Base-by-base conservation (phyloP, 164 flowering plant species). In the Aristolochia contorta region DNA sequence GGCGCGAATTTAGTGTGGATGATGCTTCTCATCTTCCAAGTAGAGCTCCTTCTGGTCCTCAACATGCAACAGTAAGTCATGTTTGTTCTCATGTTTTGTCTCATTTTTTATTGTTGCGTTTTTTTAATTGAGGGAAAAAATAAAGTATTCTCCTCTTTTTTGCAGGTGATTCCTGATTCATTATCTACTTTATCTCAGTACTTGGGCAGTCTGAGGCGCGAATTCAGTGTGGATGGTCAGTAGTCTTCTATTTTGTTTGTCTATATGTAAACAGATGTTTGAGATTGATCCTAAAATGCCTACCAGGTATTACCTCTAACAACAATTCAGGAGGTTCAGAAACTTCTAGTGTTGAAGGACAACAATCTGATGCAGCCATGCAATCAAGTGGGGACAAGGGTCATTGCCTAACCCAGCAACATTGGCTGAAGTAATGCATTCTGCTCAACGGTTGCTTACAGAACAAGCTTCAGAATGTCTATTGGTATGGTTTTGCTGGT, bases 121-220 rank as follows among this genome's bases (percentile, higher is more conserved):
- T 14, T 0, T 54, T 21, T 48, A 30, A 2, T 50, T 30, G 4
- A 30, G 0, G 67, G 53, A 56, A 52, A n/a, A 41, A 23, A 46
- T 55, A 13, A 16, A n/a, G 58, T 12, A 0, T 23, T 59, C 30
- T 62, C 27, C 10, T 52, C 0, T 20, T 7, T 19, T 65, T 46
- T 64, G 49, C 77, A 92, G 98, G 85, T 87, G 16, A 80, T 92
- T 68, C 88, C 87, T 64, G 98, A 87, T 80, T 86, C 98, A 41
- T 61, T 92, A 72, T 66, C 89, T 33, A 89, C 95, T 24, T 71
- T 89, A 68, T 72, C 79, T 49, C 91, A 84, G 63, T 87, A 87
- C 73, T 65, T 85, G 59, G 78, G 67, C 63, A 74, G 67, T 54
- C 48, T 92, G 75, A 79, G 79, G 61, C 82, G 63, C 51, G 95